Percentiles rank a stretch among this genome's conserved stretches.
Conservation (phyloP, 2,329 filamentous ascomycete genomes). For the Beauveria sp. region DNA sequence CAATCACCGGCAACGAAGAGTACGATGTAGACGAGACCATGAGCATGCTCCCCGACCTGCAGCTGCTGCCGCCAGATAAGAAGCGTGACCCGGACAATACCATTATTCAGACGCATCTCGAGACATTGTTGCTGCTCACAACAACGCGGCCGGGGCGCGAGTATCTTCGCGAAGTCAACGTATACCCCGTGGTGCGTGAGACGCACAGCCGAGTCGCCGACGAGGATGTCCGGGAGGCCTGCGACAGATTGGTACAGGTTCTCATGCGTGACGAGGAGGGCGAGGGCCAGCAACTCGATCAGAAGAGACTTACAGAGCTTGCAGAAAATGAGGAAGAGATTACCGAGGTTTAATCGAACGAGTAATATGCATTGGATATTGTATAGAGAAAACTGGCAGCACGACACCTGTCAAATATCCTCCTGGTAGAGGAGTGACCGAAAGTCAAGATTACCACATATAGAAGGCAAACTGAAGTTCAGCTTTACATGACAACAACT, state of each 20-base stretch:
- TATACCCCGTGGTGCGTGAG: constrained; percentile 86
- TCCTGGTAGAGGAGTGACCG: neutral
- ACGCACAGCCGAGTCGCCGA: constrained; percentile 71
- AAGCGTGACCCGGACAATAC: constrained; percentile 66
- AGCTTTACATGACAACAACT: neutral
- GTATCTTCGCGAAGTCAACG: constrained; percentile 64
- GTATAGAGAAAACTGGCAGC: neutral
- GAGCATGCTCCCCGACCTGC: constrained; percentile 81
- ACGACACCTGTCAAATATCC: neutral
- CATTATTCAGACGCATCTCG: constrained; percentile 80
- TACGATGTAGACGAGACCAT: constrained; percentile 81
- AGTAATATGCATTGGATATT: neutral
- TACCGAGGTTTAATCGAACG: constrained; percentile 39
- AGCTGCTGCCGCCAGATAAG: constrained; percentile 85
- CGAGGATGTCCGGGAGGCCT: constrained; percentile 74
- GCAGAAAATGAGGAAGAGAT: constrained; percentile 46
- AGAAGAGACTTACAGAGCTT: constrained; percentile 38
- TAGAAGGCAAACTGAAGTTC: neutral
- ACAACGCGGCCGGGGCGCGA: constrained; percentile 71
- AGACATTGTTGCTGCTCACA: constrained; percentile 77
- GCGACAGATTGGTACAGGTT: constrained; percentile 83
- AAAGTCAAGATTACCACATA: neutral
- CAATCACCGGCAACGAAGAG: constrained; percentile 80
- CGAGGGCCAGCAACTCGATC: constrained; percentile 27
- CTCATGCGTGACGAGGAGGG: constrained; percentile 69